Evolutionary conservation across 192 early-diverging fungal species (phyloP).

Genomic region (Nowakowskiella sp.): DNA sequence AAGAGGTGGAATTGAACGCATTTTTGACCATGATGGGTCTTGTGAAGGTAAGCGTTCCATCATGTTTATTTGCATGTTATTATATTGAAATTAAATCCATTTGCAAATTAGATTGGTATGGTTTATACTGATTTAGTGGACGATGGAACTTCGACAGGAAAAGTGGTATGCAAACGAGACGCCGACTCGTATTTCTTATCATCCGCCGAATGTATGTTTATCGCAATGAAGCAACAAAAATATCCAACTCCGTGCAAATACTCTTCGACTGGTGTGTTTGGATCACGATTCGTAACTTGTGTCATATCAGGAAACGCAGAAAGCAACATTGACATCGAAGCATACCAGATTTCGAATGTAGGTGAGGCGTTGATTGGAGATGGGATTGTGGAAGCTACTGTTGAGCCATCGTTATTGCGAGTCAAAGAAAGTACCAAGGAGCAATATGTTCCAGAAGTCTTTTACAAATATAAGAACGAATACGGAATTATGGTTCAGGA

Average conservation of each 20-base stretch:
- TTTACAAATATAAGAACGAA: slow-evolving; percentile 94
- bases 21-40: slow-evolving; percentile 34
- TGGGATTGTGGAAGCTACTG: slow-evolving; percentile 84
- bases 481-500: slow-evolving; percentile 82
- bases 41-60: slow-evolving; percentile 17
- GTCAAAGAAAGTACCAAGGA: slow-evolving; percentile 65
- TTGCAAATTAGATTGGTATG: slow-evolving; percentile 59
- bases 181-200: slow-evolving; percentile 88
- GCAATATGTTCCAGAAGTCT: slow-evolving; percentile 92
- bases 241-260: slow-evolving; percentile 65
- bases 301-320: slow-evolving; percentile 79
- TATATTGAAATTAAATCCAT: not conserved
- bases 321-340: slow-evolving; percentile 71
- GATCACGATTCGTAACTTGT: slow-evolving; percentile 90
- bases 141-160: slow-evolving; percentile 67
- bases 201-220: slow-evolving; percentile 78
- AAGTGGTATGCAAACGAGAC: slow-evolving; percentile 82
- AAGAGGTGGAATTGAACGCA: slow-evolving; percentile 22
- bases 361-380: slow-evolving; percentile 83
- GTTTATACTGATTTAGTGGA: slow-evolving; percentile 89
- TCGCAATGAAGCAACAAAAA: slow-evolving; percentile 73
- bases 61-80: slow-evolving; percentile 3
- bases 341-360: slow-evolving; percentile 90
- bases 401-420: slow-evolving; percentile 76
- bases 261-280: slow-evolving; percentile 69